Conservation (phyloP, 139 green algal genomes). For the Bryopsis sp. region DNA sequence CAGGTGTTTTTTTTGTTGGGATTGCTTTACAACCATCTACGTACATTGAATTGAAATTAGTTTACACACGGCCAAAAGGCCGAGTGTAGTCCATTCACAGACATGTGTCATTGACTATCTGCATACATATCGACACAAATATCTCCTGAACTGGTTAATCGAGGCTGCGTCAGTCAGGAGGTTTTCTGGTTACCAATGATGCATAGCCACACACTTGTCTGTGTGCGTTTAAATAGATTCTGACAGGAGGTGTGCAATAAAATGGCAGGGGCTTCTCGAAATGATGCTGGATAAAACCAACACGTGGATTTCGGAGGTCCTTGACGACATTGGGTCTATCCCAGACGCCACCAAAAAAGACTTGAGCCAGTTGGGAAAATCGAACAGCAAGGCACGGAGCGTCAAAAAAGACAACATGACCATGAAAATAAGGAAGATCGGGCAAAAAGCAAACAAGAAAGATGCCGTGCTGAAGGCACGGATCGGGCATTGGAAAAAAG, state of each 20-base stretch:
- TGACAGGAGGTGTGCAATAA: too few species aligned
- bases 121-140: not conserved
- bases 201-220: not conserved
- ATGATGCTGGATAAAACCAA: conserved; percentile 63
- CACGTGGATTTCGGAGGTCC: conserved; percentile 53
- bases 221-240: not conserved
- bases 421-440: conserved; percentile 28
- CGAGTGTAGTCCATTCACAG: not conserved
- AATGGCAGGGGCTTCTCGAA: conserved; percentile 62
- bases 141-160: not conserved
- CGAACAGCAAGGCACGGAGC: not conserved
- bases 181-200: not conserved
- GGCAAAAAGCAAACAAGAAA: conserved; percentile 34
- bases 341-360: conserved; percentile 21
- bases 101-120: not conserved
- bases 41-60: too few species aligned
- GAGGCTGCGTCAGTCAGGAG: not conserved
- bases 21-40: too few species aligned
- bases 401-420: not conserved
- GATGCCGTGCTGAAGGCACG: conserved; percentile 31
- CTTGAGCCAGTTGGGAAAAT: not conserved
- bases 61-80: too few species aligned
- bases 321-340: conserved; percentile 43
- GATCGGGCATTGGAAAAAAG: conserved; percentile 29
- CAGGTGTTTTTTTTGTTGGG: too few species aligned